Evolutionary conservation across 2,329 filamentous ascomycete species (phyloP), one percentile per base, ranked within the genome.

Genomic region (Seiridium cupressi): DNA sequence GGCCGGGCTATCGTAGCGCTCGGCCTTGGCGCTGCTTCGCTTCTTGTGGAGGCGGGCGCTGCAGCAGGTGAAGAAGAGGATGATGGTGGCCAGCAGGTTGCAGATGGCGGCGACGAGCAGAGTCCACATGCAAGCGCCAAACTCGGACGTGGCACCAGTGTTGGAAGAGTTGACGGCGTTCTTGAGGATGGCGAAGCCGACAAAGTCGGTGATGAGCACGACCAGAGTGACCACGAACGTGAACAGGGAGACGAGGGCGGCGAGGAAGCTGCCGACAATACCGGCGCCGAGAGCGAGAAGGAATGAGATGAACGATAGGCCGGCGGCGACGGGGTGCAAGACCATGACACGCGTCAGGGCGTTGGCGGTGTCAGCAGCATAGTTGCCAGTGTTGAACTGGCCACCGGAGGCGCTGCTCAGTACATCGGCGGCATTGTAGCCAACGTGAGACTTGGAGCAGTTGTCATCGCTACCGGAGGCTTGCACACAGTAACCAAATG

Each of bases 61-160:
- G 74, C 82, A 88, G 79, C 86, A 89, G 5, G 84, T 85, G 65
- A 88, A 76, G 66, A 89, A 82, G 60, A 89, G 79, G 55, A 89
- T 65, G 57, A 86, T 62, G 26, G 81, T 81, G 7, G 80, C 86
- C 34, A 88, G 60, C 57, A 89, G 78, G 26, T 81, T 75, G 65
- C 79, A 77, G 61, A 87, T 74, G 63, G 83, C 84, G 2, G 82
- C 80, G 6, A 75, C 85, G 11, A 89, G 76, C 1, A 84, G 72
- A 8, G 84, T 83, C 86, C 86, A 90, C 47, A 87, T 53, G 13
- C 77, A 86, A 3, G 77, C 67, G 38, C 81, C 79, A 73, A 80
- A 90, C 47, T 71, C 68, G 31, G 86, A 86, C 18, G 4, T 38
- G 36, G 53, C 59, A 38, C 60, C 59, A 42, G 48, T 44, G 3